Conservation (phyloP, 2,329 filamentous ascomycete species). For the Verruconis gallopava region DNA sequence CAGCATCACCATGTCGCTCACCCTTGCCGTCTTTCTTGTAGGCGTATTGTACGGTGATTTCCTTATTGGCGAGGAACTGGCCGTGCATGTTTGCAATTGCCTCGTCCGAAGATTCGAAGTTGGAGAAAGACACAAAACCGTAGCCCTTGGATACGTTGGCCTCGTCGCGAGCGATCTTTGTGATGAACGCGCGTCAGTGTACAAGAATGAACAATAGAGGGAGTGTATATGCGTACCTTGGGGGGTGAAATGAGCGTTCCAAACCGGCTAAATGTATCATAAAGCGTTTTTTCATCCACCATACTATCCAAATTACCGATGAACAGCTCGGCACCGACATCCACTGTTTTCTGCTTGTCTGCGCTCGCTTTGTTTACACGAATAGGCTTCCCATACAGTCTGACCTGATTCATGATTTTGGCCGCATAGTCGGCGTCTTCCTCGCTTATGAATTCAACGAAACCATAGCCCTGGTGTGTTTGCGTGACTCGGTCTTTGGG, state of each 20-base stretch:
- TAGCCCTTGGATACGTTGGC: constrained; percentile 85
- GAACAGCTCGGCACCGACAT: constrained; percentile 94
- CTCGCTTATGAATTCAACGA: constrained; percentile 94
- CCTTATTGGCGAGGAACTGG: constrained; percentile 94
- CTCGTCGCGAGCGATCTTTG: constrained; percentile 65
- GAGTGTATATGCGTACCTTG: constrained; percentile 47
- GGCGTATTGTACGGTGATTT: constrained; percentile 91
- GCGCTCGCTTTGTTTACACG: constrained; percentile 90
- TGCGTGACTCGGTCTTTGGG: constrained; percentile 97
- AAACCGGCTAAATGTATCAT: constrained; percentile 89
- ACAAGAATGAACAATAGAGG: constrained; percentile 17
- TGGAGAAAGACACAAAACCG: constrained; percentile 84
- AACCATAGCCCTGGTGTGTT: constrained; percentile 93
- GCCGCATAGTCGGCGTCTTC: constrained; percentile 94
- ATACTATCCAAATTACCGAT: constrained; percentile 88
- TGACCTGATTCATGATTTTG: constrained; percentile 91
- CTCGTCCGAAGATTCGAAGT: constrained; percentile 87
- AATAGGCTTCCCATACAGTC: constrained; percentile 85
- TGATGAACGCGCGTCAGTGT: not conserved
- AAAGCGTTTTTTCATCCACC: constrained; percentile 91
- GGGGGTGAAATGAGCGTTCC: constrained; percentile 72
- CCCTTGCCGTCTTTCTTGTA: constrained; percentile 99
- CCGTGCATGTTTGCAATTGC: constrained; percentile 88
- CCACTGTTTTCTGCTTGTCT: constrained; percentile 85
- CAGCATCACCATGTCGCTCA: constrained; percentile 86